Evolutionary conservation across 352 stramenopile genomes (phyloP).

Genomic region (Phytophthora ramorum): DNA sequence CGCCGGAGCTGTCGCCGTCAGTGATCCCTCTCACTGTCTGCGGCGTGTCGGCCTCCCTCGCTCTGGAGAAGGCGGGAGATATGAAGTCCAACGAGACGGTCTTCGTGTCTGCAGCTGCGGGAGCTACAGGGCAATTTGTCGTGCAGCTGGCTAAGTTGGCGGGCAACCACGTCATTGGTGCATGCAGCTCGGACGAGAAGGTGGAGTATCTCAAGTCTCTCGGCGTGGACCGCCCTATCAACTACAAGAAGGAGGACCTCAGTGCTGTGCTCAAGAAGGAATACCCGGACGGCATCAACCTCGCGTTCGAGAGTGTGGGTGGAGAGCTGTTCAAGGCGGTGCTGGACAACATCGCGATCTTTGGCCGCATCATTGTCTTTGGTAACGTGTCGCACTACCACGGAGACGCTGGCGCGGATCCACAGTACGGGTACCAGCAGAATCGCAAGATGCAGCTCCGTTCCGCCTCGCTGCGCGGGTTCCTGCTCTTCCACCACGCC

Average conservation of each 20-base stretch:
- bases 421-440: constrained; percentile 38
- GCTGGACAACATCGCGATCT: constrained; percentile 60
- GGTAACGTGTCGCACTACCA: constrained; percentile 59
- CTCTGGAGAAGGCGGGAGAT: constrained; percentile 60
- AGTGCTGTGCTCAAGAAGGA: constrained; percentile 43
- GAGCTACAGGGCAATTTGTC: constrained; percentile 82
- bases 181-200: constrained; percentile 78
- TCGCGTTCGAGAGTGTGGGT: constrained; percentile 47
- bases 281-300: constrained; percentile 48
- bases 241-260: constrained; percentile 70
- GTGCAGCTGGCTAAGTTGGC: constrained; percentile 79
- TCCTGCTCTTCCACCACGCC: constrained; percentile 43
- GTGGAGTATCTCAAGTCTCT: constrained; percentile 64
- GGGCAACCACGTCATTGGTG: constrained; percentile 63
- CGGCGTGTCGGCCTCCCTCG: constrained; percentile 52
- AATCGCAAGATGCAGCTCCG: constrained; percentile 44
- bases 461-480: constrained; percentile 53
- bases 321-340: constrained; percentile 44
- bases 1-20: constrained; percentile 25
- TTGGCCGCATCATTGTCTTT: constrained; percentile 70
- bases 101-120: constrained; percentile 46
- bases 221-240: constrained; percentile 63
- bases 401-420: constrained; percentile 34
- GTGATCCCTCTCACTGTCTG: constrained; percentile 50
- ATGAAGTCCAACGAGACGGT: constrained; percentile 51